A percentile compares a stretch with the other conserved stretches of the same genome.
phyloP scores from a whole-genome alignment of 495 filamentous ascomycete genomes.

The Daldinia vernicosa region DNA sequence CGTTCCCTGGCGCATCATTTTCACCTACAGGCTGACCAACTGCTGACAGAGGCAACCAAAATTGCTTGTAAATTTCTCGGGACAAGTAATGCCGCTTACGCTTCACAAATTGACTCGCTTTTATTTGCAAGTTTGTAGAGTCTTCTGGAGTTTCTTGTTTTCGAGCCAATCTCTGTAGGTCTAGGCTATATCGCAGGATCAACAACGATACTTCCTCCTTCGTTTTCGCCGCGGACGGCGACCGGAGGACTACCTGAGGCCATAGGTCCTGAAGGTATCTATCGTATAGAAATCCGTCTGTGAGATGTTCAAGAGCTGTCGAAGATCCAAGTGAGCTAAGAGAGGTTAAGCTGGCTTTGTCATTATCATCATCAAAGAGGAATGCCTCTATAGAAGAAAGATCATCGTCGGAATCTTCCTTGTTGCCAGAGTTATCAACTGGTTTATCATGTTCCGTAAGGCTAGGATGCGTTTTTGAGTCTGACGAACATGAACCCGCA shows the following conservation, averaged over 20 bases:
- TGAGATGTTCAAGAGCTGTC: constrained; percentile 2
- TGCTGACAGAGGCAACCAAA: background rate
- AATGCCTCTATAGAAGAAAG: background rate
- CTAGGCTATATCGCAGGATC: constrained; percentile 7
- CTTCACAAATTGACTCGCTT: constrained; percentile 9
- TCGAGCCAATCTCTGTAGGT: constrained; percentile 1
- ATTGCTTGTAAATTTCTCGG: background rate
- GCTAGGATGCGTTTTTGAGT: too few relatives aligned
- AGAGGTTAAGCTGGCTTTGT: background rate
- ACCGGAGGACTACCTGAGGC: constrained; percentile 6
- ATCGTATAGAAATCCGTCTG: constrained; percentile 7
- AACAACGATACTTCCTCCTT: constrained; percentile 1
- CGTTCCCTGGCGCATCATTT: background rate
- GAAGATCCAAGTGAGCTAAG: background rate
- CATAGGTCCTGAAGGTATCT: constrained; percentile 4
- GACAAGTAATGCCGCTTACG: background rate
- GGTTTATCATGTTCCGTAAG: background rate
- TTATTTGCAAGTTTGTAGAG: background rate
- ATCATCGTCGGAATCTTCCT: constrained; percentile 4
- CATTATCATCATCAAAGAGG: constrained; percentile 9
- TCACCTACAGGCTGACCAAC: background rate
- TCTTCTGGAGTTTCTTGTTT: background rate
- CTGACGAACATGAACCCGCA: too few relatives aligned
- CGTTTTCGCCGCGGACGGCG: background rate
- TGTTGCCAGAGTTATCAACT: background rate